These are phyloP conservation scores for Talaromyces nanjingensis DNA, from an alignment of 495 filamentous ascomycete genomes.

Conservation along the genomic window DNA sequence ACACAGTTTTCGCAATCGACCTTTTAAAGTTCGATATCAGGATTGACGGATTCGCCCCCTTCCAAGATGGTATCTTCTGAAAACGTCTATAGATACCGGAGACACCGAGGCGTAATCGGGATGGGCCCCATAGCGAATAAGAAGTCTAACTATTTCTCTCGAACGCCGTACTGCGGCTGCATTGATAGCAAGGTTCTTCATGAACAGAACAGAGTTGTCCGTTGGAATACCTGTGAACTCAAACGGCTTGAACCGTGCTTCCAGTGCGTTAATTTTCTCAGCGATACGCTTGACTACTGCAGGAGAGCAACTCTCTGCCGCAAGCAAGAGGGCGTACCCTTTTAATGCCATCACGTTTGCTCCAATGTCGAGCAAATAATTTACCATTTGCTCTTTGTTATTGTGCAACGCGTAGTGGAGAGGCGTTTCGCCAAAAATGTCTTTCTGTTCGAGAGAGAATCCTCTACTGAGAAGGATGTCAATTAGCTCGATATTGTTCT, in stretches of 20 bases:
- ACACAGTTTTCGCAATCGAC: too few species aligned
- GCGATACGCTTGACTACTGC: background rate
- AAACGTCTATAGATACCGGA: background rate
- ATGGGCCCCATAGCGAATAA: background rate
- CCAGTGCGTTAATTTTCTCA: background rate
- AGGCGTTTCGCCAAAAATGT: background rate
- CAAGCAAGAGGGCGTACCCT: background rate
- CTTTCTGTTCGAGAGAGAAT: background rate
- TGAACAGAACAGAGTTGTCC: background rate
- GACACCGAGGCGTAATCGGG: background rate
- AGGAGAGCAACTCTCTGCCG: background rate
- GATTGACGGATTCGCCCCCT: too few species aligned
- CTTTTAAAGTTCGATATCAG: too few species aligned
- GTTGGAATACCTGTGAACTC: background rate
- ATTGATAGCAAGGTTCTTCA: background rate
- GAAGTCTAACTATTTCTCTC: background rate
- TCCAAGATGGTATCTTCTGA: too few species aligned
- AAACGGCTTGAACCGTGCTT: background rate
- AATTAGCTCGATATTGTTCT: background rate
- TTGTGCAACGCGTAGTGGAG: background rate
- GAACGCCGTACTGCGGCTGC: background rate
- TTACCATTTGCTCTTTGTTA: background rate
- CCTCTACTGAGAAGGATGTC: background rate
- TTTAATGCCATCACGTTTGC: background rate
- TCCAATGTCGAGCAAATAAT: background rate